Evolutionary conservation across 805 yeast genomes (phyloP), one percentile per base, ranked within the genome.

Genomic region (Cyberlindnera maritima): DNA sequence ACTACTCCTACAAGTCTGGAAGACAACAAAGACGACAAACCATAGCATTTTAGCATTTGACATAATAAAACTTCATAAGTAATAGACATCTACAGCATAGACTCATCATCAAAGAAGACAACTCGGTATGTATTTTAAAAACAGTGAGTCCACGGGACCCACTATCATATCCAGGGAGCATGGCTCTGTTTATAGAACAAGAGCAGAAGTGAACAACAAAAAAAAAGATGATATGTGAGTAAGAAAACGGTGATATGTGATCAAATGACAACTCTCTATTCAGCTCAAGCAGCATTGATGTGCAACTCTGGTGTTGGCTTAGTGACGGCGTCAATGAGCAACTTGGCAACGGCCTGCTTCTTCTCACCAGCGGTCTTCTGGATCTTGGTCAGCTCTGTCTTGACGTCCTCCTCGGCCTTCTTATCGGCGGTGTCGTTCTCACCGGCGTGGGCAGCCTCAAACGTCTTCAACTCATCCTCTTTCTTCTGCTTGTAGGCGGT

Each of bases 301-400:
- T 91, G 97, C 60, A 89, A 73, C 64, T 84, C 88, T 36, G 96
- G 94, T 43, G 77, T 79, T 56, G 97, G 96, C 47, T 77, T 71
- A 46, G 80, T 78, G 51, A 90, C 87, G 35, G 96, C 88, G 45
- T 83, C 88, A 43, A 90, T 79, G 61, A 92, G 77, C 63, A 86
- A 72, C 62, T 85, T 79, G 50, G 87, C 81, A 39, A 92, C 97
- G 21, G 71, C 75, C 4, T 63, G 60, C 66, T 84, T 80, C 74
- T 87, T 85, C 41, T 75, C 74, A 15, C 73, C 68, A 35, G 84
- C 88, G 48, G 80, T 74, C 56, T 77, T 72, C 67, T 82, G 76
- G 62, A 92, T 85, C n/a, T 74, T 75, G 39, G 75, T 74, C 57
- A 91, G 74, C 61, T 89, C 96, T 36, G 67, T 66, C 64, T 85